phyloP scores from a whole-genome alignment of 169 alveolate genomes.

The Babesia bovis region DNA sequence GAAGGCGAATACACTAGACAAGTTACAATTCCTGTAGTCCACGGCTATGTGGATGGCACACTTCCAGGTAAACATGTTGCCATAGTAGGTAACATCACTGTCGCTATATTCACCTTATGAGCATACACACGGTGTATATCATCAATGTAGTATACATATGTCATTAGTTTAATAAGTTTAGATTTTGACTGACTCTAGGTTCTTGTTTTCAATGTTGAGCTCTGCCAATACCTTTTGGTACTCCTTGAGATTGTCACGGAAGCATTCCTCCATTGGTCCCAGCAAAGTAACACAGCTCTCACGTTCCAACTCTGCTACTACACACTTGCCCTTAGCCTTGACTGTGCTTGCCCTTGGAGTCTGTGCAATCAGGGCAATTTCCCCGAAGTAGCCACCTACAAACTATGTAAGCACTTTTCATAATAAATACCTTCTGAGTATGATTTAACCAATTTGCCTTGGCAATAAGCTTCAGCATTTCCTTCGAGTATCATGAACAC shows the following conservation, averaged over 20 bases:
- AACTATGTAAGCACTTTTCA: background rate
- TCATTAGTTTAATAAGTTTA: background rate
- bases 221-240: conserved; percentile 77
- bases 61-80: too few species aligned
- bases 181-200: conserved; percentile 23
- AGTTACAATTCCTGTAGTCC: conserved; percentile 53
- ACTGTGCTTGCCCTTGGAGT: conserved; percentile 95
- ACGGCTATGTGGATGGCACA: too few species aligned
- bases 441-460: conserved; percentile 83
- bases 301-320: conserved; percentile 89
- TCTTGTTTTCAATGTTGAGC: conserved; percentile 58
- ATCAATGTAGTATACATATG: background rate
- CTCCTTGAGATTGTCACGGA: conserved; percentile 90
- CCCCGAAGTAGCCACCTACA: conserved; percentile 96
- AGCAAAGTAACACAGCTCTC: conserved; percentile 90
- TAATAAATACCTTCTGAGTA: conserved; percentile 69
- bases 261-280: conserved; percentile 93
- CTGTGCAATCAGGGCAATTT: conserved; percentile 90
- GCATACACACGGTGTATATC: background rate
- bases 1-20: conserved; percentile 37
- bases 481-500: conserved; percentile 93
- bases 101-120: background rate
- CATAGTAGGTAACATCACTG: background rate
- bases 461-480: conserved; percentile 89
- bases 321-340: conserved; percentile 81